phyloP scores from a whole-genome alignment of 2,329 filamentous ascomycete species.

The Ascochyta koolunga region DNA sequence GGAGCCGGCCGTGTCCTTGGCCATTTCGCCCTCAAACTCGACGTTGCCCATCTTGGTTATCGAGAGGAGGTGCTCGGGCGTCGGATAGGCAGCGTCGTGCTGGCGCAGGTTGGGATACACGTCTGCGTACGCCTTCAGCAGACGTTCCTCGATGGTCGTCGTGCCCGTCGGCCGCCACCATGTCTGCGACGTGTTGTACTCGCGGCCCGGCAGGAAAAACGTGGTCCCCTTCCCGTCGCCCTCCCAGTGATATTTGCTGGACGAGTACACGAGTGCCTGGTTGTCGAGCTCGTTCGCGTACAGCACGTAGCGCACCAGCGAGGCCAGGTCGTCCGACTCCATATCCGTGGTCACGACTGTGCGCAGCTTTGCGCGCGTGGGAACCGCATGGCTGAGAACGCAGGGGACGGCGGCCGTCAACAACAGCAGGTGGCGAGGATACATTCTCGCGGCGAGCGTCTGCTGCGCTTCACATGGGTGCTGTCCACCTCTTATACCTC shows the following conservation, averaged over 20 bases:
- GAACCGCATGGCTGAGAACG: not conserved
- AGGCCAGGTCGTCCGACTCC: conserved; percentile 20
- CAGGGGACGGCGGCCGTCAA: not conserved
- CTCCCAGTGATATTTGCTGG: conserved; percentile 21
- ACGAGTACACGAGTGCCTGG: conserved; percentile 18
- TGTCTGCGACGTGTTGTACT: conserved; percentile 21
- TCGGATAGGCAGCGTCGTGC: conserved; percentile 14
- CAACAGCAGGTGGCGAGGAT: not conserved
- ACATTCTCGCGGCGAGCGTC: too few species aligned
- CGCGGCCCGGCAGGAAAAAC: conserved; percentile 15
- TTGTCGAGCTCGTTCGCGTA: conserved; percentile 21
- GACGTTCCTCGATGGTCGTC: conserved; percentile 8
- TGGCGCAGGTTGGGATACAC: conserved; percentile 13
- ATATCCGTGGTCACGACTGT: conserved; percentile 20
- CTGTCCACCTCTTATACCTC: too few species aligned
- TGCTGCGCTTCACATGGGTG: too few species aligned
- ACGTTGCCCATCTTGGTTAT: conserved; percentile 17
- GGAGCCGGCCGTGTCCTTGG: conserved; percentile 15
- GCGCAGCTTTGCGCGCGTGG: conserved; percentile 3
- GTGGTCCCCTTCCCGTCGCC: conserved; percentile 15
- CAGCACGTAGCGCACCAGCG: conserved; percentile 17
- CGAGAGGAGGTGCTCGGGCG: conserved; percentile 9
- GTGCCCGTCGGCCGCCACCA: conserved; percentile 18
- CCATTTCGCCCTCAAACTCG: conserved; percentile 19
- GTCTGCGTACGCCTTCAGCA: conserved; percentile 15